These are phyloP conservation scores for Tolypocladium pustulatum DNA, from an alignment of 2,329 filamentous ascomycete genomes.

Conservation along the genomic window DNA sequence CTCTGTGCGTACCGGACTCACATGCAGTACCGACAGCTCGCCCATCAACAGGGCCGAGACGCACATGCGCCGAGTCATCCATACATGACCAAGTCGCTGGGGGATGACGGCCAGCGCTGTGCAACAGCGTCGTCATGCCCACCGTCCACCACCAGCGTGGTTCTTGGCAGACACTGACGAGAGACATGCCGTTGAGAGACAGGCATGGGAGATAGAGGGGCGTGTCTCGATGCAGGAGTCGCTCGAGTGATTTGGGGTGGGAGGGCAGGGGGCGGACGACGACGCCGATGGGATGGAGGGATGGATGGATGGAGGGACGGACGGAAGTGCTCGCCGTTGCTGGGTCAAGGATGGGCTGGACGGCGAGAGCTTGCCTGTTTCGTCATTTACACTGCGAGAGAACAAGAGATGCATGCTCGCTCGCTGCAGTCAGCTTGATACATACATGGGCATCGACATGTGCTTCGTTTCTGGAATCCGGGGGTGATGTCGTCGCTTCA, in stretches of 20 bases:
- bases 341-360: neutral
- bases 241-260: neutral
- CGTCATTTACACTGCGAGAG: neutral
- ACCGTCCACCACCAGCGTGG: neutral
- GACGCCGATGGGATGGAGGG: neutral
- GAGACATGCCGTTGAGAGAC: neutral
- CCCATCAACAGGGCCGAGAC: neutral
- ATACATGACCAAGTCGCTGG: neutral
- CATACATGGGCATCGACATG: neutral
- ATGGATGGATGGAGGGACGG: neutral
- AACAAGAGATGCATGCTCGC: neutral
- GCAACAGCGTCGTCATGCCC: neutral
- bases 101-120: neutral
- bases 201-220: neutral
- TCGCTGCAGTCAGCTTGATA: neutral
- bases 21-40: neutral
- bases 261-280: neutral
- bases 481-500: neutral
- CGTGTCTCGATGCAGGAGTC: neutral
- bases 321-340: neutral
- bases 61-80: neutral
- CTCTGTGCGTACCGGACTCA: neutral
- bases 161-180: neutral
- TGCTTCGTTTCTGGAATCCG: too few relatives aligned
- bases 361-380: neutral